Conservation (phyloP, 73 alveolate species). For the Blepharisma japonicum region DNA sequence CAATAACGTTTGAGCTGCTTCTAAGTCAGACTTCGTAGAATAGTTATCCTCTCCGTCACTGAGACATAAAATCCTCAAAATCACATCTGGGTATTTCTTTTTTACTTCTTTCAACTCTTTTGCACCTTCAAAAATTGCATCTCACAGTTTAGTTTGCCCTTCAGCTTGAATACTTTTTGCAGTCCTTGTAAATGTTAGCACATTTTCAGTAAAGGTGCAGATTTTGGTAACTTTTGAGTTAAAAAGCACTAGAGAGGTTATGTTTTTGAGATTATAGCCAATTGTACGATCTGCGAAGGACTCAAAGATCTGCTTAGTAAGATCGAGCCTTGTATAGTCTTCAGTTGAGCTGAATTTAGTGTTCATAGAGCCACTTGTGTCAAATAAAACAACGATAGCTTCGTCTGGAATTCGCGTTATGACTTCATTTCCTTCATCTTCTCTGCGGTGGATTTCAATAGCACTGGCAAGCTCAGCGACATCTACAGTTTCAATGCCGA, state of each 20-base stretch:
- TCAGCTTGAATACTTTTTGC: constrained; percentile 44
- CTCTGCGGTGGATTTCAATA: background rate
- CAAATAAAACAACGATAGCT: constrained; percentile 53
- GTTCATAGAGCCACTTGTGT: constrained; percentile 53
- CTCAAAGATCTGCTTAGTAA: constrained; percentile 46
- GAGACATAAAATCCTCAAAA: constrained; percentile 50
- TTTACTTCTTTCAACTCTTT: constrained; percentile 28
- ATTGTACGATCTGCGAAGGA: constrained; percentile 53
- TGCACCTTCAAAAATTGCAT: constrained; percentile 44
- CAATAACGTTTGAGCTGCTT: constrained; percentile 31
- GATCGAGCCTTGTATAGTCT: constrained; percentile 52
- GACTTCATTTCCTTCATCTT: background rate
- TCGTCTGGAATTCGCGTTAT: constrained; percentile 42
- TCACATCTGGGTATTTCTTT: constrained; percentile 43
- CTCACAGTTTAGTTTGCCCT: constrained; percentile 47
- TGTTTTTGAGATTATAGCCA: constrained; percentile 47
- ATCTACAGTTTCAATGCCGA: background rate
- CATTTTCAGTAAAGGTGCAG: constrained; percentile 47
- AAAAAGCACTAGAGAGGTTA: constrained; percentile 39
- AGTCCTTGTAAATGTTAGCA: constrained; percentile 35
- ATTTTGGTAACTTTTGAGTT: constrained; percentile 27
- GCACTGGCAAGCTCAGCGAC: constrained; percentile 22
- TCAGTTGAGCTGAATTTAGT: constrained; percentile 36
- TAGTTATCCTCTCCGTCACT: constrained; percentile 58
- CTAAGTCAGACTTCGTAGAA: constrained; percentile 33